Conservation (phyloP, 768 basidiomycete genomes). For the Asterophora lycoperdoides region DNA sequence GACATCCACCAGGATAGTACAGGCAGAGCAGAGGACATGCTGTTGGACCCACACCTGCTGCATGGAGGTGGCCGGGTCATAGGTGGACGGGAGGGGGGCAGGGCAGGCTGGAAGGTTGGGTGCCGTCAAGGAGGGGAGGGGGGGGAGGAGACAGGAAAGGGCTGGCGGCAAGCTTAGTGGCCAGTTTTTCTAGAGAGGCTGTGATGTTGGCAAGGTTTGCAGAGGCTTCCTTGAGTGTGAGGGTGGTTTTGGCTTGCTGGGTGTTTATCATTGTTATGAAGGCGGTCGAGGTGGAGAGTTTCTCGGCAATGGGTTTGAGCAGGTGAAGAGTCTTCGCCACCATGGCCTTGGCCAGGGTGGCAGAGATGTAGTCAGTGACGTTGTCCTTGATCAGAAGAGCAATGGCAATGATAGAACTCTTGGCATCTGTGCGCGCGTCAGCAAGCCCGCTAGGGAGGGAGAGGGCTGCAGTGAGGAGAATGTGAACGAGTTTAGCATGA, state of each 20-base stretch:
- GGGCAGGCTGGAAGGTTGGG: too few relatives aligned
- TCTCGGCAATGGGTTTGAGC: background rate
- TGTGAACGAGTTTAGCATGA: background rate
- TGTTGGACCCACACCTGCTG: background rate
- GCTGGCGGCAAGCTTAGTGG: too few relatives aligned
- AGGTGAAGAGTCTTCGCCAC: background rate
- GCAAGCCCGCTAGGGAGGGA: background rate
- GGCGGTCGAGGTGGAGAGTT: background rate
- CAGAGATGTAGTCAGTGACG: background rate
- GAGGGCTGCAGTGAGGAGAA: background rate
- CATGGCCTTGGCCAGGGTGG: background rate
- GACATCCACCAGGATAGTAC: background rate
- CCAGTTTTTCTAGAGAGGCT: too few relatives aligned
- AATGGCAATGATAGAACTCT: background rate
- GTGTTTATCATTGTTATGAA: background rate
- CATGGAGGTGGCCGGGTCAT: background rate
- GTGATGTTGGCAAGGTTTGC: background rate
- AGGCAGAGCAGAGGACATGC: background rate
- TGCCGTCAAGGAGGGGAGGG: too few relatives aligned
- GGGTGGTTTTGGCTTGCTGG: background rate
- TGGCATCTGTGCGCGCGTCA: background rate
- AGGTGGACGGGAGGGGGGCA: background rate
- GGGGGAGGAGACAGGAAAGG: too few relatives aligned
- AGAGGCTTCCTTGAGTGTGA: background rate
- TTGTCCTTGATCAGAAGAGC: background rate